Evolutionary conservation across 2,329 filamentous ascomycete species (phyloP).

Genomic region (Alternaria metachromatica): DNA sequence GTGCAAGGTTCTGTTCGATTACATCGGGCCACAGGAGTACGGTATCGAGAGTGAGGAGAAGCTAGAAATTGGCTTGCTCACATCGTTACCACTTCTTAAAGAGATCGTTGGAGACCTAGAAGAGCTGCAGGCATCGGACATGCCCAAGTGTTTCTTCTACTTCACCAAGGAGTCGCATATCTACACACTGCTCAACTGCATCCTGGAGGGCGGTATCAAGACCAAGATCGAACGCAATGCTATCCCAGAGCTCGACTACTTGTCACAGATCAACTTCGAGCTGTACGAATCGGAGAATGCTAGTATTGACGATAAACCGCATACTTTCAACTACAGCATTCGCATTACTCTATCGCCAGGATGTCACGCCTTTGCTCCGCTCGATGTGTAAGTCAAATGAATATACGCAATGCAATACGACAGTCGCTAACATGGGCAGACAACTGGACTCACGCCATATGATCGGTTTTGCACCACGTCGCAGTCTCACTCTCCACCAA

Average conservation of each 20-base stretch:
- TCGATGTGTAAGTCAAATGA: constrained; percentile 70
- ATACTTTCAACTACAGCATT: constrained; percentile 91
- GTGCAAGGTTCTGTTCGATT: constrained; percentile 95
- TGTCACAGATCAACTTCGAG: constrained; percentile 97
- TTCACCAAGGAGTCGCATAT: constrained; percentile 99
- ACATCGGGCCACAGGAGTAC: constrained; percentile 98
- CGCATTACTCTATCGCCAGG: constrained; percentile 95
- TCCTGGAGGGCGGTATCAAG: constrained; percentile 93
- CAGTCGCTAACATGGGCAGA: constrained; percentile 25
- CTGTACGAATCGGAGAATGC: constrained; percentile 91
- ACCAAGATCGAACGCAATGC: constrained; percentile 95
- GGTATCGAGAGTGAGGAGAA: constrained; percentile 96
- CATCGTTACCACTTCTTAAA: constrained; percentile 89
- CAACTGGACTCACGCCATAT: constrained; percentile 96
- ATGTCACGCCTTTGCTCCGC: constrained; percentile 93
- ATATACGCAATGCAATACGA: not conserved
- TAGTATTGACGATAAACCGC: constrained; percentile 63
- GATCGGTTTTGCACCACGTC: constrained; percentile 89
- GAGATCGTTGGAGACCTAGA: constrained; percentile 97
- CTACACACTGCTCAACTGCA: constrained; percentile 97
- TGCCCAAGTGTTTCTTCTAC: constrained; percentile 96
- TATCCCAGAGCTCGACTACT: constrained; percentile 96
- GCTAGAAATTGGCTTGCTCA: constrained; percentile 95
- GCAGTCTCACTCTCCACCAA: constrained; percentile 86
- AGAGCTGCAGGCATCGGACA: constrained; percentile 92